Base-by-base conservation (phyloP, 371 early-diverging fungal species). In the Mucor ambiguus region DNA sequence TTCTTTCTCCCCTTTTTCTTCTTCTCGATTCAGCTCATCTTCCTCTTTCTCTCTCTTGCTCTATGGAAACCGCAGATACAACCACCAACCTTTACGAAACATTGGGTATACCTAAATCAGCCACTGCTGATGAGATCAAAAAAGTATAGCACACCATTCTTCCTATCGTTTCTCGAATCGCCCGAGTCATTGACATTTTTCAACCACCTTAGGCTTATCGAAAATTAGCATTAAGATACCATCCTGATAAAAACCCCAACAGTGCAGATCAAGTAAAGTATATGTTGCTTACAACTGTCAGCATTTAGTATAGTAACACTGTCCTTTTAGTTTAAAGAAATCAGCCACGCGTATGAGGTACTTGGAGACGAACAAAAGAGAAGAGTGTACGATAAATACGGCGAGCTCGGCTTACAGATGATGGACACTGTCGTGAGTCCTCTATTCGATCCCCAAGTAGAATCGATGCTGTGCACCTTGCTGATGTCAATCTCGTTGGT, bases 381-480 rank as follows among this genome's bases (percentile, higher is more conserved):
- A 49, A 73, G 82, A 43, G 84, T 91, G 11, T 95, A 96, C 73
- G 95, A 96, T 81, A 85, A 84, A 52, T 93, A 95, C 74, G 96
- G 98, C 37, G 94, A 95, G 68, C 81, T 89, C 37, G 96, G 96
- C 7, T 77, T 95, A 6, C 82, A 84, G 60, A 93, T 95, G 93
- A 87, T 93, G 73, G 90, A 85, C 24, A 82, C 88, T 2, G 83
- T 91, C 32, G 84, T 83, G 26, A 88, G 93, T 58, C 85, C 92
- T 33, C 75, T 91, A 60, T 83, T 95, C 66, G 92, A 94, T 76
- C 93, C 95, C 0, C 86, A 89, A 52, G 79, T 92, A 8, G 89
- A 92, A 66, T 85, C 88, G 29, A 79, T 87, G 68, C 71, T 95
- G n/a, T 91, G 91, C 73, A 69, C 82, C 4, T 57, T 89, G 55